Evolutionary conservation across 148 eudicot species (phyloP).

Genomic region (Persicaria maculosa): DNA sequence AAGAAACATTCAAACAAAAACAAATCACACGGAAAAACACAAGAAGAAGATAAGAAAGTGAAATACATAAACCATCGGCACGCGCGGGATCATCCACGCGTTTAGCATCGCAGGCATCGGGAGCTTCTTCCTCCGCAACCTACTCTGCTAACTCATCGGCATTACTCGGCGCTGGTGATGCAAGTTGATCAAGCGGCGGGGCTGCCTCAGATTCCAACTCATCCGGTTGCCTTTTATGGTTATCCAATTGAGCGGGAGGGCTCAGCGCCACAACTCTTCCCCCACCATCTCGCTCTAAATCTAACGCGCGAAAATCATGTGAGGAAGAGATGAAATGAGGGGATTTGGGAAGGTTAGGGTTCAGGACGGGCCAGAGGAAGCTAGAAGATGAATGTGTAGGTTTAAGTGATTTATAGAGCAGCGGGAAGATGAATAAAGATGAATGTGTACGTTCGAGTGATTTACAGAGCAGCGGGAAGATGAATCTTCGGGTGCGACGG

Average conservation of each 20-base stretch:
- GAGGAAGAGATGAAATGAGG: neutral
- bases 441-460: too few relatives aligned
- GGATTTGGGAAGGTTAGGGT: too few relatives aligned
- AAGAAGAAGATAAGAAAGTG: neutral
- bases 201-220: constrained; percentile 38
- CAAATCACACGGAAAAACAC: neutral
- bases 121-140: constrained; percentile 20
- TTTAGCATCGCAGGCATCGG: constrained; percentile 37
- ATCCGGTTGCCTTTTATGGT: constrained; percentile 54
- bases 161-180: neutral
- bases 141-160: neutral
- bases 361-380: too few relatives aligned
- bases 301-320: neutral
- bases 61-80: constrained; percentile 35
- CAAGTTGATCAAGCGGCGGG: constrained; percentile 6
- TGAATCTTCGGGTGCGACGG: too few relatives aligned
- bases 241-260: constrained; percentile 26
- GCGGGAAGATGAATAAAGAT: too few relatives aligned
- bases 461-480: too few relatives aligned
- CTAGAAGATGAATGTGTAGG: too few relatives aligned
- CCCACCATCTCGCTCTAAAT: constrained; percentile 33
- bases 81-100: constrained; percentile 42
- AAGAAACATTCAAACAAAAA: neutral
- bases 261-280: constrained; percentile 29
- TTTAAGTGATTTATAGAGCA: too few relatives aligned